A percentile compares a stretch with the other conserved stretches of the same genome.
Conservation (phyloP, 2,329 filamentous ascomycete genomes). For the Claviceps sp. region DNA sequence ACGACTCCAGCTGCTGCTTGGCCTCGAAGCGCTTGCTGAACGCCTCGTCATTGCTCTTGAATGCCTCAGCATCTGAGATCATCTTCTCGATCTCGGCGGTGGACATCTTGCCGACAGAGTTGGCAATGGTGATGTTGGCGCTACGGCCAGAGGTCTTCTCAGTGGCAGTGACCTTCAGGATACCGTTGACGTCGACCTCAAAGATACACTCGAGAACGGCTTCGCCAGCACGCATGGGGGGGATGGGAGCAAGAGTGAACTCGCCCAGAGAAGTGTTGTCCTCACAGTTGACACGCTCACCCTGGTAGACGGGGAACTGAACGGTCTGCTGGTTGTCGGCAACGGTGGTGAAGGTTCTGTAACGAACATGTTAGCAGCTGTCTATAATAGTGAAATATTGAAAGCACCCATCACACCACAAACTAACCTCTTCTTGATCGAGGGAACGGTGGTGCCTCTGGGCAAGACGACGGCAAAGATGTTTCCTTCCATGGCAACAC, state of each 20-base stretch:
- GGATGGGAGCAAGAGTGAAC: slow-evolving; percentile 82
- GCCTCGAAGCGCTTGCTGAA: slow-evolving; percentile 99
- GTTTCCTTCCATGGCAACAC: slow-evolving; percentile 99
- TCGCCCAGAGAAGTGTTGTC: slow-evolving; percentile 97
- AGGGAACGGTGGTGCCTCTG: slow-evolving; percentile 38
- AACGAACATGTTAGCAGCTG: neutral
- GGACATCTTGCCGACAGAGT: slow-evolving; percentile 97
- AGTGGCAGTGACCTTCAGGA: slow-evolving; percentile 96
- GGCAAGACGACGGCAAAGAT: slow-evolving; percentile 92
- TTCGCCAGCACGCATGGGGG: slow-evolving; percentile 87
- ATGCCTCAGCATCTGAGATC: slow-evolving; percentile 93
- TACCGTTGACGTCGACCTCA: slow-evolving; percentile 99
- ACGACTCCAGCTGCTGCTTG: slow-evolving; percentile 97
- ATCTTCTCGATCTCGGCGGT: slow-evolving; percentile 92
- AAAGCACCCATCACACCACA: neutral
- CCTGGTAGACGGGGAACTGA: slow-evolving; percentile 88
- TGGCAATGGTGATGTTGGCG: slow-evolving; percentile 99
- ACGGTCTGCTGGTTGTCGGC: slow-evolving; percentile 52
- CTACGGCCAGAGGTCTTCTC: slow-evolving; percentile 97
- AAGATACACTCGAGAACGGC: slow-evolving; percentile 96
- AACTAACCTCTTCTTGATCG: slow-evolving; percentile 55
- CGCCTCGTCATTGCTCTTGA: slow-evolving; percentile 94
- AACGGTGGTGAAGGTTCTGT: slow-evolving; percentile 71
- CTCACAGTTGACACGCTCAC: slow-evolving; percentile 94
- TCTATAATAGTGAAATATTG: neutral